Conservation (phyloP, 495 filamentous ascomycete species). For the Penicillium robsamsonii region DNA sequence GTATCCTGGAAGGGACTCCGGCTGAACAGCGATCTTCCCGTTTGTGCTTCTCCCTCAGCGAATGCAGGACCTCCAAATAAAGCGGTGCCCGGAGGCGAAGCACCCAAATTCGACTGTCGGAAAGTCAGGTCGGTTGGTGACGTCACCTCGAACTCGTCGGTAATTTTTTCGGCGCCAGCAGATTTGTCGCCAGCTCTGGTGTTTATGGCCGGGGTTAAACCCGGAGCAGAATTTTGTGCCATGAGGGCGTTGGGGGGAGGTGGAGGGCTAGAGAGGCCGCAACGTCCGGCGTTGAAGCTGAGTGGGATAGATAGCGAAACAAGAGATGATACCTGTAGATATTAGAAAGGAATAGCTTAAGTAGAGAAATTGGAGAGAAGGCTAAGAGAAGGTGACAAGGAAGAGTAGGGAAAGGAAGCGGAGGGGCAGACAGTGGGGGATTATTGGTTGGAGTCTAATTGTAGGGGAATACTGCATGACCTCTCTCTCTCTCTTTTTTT, state of each 20-base stretch:
- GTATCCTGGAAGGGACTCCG: constrained; percentile 39
- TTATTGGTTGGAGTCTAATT: constrained; percentile 25
- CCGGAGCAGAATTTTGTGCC: constrained; percentile 56
- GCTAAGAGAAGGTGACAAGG: neutral
- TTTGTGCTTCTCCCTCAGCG: constrained; percentile 22
- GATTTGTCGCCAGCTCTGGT: constrained; percentile 32
- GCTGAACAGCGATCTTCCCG: constrained; percentile 30
- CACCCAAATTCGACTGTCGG: constrained; percentile 36
- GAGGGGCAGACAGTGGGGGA: constrained; percentile 26
- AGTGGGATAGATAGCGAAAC: constrained; percentile 19
- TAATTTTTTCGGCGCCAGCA: constrained; percentile 48
- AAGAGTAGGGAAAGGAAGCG: neutral
- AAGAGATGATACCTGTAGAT: constrained; percentile 8
- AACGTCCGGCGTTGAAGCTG: constrained; percentile 32
- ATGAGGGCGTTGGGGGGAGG: constrained; percentile 33
- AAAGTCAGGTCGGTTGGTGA: constrained; percentile 61
- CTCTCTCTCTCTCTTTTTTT: neutral
- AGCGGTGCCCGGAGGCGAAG: constrained; percentile 20
- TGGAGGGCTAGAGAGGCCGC: constrained; percentile 31
- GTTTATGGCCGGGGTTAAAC: constrained; percentile 55
- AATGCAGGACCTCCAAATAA: constrained; percentile 35
- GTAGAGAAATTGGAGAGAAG: neutral
- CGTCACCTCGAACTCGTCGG: constrained; percentile 61
- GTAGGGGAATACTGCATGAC: constrained; percentile 16
- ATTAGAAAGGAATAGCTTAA: constrained; percentile 14